Evolutionary conservation across 768 basidiomycete species (phyloP).

Genomic region (Collybia mongolica): DNA sequence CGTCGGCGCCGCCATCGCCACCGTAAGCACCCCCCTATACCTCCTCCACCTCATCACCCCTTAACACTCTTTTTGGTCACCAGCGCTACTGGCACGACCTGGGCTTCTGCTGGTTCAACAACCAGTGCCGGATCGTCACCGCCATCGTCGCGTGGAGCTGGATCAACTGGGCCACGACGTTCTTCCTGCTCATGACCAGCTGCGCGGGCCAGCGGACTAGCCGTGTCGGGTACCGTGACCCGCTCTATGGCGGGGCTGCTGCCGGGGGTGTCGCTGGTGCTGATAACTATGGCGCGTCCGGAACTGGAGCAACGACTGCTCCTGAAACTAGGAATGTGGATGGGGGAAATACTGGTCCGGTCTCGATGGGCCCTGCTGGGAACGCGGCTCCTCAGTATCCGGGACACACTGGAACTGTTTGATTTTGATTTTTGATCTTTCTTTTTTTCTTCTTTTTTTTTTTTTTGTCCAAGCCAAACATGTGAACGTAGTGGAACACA

Average conservation of each 20-base stretch:
- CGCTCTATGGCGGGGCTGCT: not conserved
- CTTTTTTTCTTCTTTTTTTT: too few relatives aligned
- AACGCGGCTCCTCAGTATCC: too few relatives aligned
- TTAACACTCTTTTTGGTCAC: constrained; percentile 36
- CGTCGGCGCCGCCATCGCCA: constrained; percentile 59
- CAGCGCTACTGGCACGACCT: constrained; percentile 51
- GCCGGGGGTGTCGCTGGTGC: too few relatives aligned
- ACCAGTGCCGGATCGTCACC: constrained; percentile 57
- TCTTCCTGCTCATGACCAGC: constrained; percentile 46
- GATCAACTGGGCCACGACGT: constrained; percentile 56
- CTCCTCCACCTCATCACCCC: not conserved
- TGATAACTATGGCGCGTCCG: too few relatives aligned
- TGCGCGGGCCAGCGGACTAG: constrained; percentile 16
- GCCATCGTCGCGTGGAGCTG: constrained; percentile 68
- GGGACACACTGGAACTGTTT: too few relatives aligned
- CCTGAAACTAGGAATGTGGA: not conserved
- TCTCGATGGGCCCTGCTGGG: too few relatives aligned
- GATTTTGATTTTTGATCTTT: too few relatives aligned
- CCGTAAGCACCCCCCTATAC: constrained; percentile 40
- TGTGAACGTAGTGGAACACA: too few relatives aligned
- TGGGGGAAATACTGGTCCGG: not conserved
- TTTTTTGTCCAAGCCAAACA: too few relatives aligned
- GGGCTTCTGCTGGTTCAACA: constrained; percentile 52
- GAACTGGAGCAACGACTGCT: not conserved
- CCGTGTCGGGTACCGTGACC: not conserved